phyloP scores from a whole-genome alignment of 345 rosid genomes.

The Mallotus nudiflorus region DNA sequence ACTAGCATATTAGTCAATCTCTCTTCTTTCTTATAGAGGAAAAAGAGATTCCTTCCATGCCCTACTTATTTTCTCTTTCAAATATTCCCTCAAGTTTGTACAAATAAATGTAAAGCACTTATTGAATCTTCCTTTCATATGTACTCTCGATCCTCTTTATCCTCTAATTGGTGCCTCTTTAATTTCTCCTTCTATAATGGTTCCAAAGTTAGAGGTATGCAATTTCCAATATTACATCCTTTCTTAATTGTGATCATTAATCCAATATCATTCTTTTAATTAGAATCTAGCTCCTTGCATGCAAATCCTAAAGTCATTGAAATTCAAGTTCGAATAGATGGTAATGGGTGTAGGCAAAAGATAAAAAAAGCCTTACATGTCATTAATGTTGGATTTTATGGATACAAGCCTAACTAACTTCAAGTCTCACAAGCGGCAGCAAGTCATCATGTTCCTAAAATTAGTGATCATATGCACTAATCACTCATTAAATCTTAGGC shows the following conservation, averaged over 20 bases:
- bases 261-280: too few species aligned
- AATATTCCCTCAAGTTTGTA: slow-evolving; percentile 46
- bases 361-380: slow-evolving; percentile 64
- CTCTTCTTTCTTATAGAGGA: background rate
- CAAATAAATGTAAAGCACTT: slow-evolving; percentile 48
- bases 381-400: too few species aligned
- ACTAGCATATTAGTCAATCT: background rate
- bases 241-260: too few species aligned
- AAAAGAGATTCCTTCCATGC: slow-evolving; percentile 66
- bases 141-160: slow-evolving; percentile 24
- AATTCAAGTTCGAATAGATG: slow-evolving; percentile 73
- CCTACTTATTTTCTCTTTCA: slow-evolving; percentile 54
- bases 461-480: too few species aligned
- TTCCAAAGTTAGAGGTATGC: slow-evolving; percentile 48
- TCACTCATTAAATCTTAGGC: too few species aligned
- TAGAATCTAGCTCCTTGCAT: background rate
- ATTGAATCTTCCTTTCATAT: slow-evolving; percentile 46
- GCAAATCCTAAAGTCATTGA: slow-evolving; percentile 63
- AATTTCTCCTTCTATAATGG: slow-evolving; percentile 36
- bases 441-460: too few species aligned
- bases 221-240: background rate
- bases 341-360: slow-evolving; percentile 78
- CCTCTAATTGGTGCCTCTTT: slow-evolving; percentile 22
- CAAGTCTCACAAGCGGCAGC: too few species aligned
- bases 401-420: too few species aligned